Evolutionary conservation across 73 alveolate genomes (phyloP).

Genomic region (Diophrys appendiculata): DNA sequence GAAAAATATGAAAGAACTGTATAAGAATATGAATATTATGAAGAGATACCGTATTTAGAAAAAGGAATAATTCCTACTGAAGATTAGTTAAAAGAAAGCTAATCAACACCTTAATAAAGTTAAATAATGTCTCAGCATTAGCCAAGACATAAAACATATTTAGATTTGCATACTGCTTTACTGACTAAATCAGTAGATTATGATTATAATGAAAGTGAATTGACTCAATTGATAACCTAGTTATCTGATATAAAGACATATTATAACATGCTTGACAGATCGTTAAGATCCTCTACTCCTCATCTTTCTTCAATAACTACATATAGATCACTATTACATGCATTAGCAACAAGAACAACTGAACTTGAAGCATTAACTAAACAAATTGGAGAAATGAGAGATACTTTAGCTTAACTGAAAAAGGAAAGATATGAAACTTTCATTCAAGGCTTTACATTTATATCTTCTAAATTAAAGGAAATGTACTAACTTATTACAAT

Average conservation of each 20-base stretch:
- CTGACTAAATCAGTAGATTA: not conserved
- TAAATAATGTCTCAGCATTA: not conserved
- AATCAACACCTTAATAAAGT: not conserved
- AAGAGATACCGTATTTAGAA: conserved; percentile 27
- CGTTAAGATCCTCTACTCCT: conserved; percentile 53
- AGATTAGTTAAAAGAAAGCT: not conserved
- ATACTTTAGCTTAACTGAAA: conserved; percentile 57
- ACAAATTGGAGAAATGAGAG: conserved; percentile 60
- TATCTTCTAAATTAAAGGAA: conserved; percentile 71
- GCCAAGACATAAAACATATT: not conserved
- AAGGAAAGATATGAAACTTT: conserved; percentile 77
- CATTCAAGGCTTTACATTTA: conserved; percentile 80
- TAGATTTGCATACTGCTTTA: not conserved
- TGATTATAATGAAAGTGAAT: not conserved
- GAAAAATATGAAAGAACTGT: conserved; percentile 27
- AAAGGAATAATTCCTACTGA: conserved; percentile 5
- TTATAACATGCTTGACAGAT: conserved; percentile 19
- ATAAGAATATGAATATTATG: conserved; percentile 27
- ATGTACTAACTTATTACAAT: conserved; percentile 63
- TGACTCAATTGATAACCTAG: conserved; percentile 14
- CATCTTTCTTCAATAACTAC: conserved; percentile 71
- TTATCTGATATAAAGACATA: conserved; percentile 25
- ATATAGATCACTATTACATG: conserved; percentile 50
- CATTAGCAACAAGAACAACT: conserved; percentile 62
- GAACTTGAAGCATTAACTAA: conserved; percentile 62